Evolutionary conservation across 2,329 filamentous ascomycete genomes (phyloP), one percentile per base, ranked within the genome.

Genomic region (Dothideomycetidae sp.): DNA sequence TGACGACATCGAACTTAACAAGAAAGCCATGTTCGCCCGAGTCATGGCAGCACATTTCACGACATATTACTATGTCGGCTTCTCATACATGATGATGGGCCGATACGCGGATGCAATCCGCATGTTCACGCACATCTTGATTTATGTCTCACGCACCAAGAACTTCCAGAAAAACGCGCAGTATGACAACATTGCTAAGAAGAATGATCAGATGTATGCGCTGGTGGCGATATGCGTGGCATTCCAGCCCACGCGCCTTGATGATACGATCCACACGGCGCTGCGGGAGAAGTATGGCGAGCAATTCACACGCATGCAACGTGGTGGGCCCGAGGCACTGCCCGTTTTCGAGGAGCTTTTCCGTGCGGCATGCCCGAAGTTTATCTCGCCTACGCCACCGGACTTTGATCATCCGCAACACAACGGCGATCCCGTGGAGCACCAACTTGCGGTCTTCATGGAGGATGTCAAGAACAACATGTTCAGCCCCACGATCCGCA

Each of bases 71-170:
- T 96, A 96, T 61, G 88, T 98, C 46, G 90, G 90, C 51, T 98
- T 98, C 76, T 93, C 84, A 50, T 98, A 98, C 79, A 96, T 98
- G 88, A 98, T 98, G 90, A 93, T 96, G 83, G 85, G 90, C 67
- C 83, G 90, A 59, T 98, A 98, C 61, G 83, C 85, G 63, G 90
- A 98, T 64, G 90, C 90, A 61, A 94, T 98, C 67, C 85, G 88
- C 72, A 93, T 94, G 80, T 98, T 98, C 77, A 93, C 83, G 71
- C 90, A 98, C 73, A 98, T 98, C 63, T 77, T 98, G 53, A 81
- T 98, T 66, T 98, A 96, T 66, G 86, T 98, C 49, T 93, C 85
- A 50, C 74, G 90, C 54, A 98, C 90, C 57, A 98, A 98, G 81
- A 96, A 96, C 73, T 96, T 96, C 77, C 90, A 98, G 67, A 98